These are phyloP conservation scores for Geoglossum cookeanum DNA, from an alignment of 2,329 filamentous ascomycete genomes.

Conservation along the genomic window DNA sequence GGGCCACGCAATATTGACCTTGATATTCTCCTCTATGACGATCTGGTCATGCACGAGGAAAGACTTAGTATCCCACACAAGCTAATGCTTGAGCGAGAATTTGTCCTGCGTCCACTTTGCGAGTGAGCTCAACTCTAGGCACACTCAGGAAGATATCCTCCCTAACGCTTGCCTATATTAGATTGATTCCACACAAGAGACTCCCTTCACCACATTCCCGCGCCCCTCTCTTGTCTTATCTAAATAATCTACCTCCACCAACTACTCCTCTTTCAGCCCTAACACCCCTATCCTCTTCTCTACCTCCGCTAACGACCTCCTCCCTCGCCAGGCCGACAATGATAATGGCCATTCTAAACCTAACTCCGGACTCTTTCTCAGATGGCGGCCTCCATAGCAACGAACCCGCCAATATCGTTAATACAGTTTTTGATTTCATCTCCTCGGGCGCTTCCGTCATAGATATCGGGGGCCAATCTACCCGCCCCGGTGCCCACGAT, in stretches of 20 bases:
- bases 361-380: slow-evolving; percentile 93
- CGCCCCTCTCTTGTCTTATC: slow-evolving; percentile 18
- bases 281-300: slow-evolving; percentile 20
- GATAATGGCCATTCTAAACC: slow-evolving; percentile 86
- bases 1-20: slow-evolving; percentile 88
- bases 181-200: slow-evolving; percentile 23
- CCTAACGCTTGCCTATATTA: slow-evolving; percentile 7
- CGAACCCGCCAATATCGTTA: slow-evolving; percentile 23
- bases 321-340: slow-evolving; percentile 41
- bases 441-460: slow-evolving; percentile 59
- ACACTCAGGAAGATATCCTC: slow-evolving; percentile 2
- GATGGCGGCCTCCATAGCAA: slow-evolving; percentile 55
- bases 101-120: slow-evolving; percentile 72
- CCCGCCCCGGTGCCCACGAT: slow-evolving; percentile 53
- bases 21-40: slow-evolving; percentile 71
- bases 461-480: slow-evolving; percentile 87
- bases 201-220: slow-evolving; percentile 16
- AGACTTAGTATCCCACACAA: slow-evolving; percentile 71
- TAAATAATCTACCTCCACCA: slow-evolving; percentile 18
- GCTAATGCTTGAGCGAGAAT: slow-evolving; percentile 76
- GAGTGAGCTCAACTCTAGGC: slow-evolving; percentile 34
- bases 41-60: slow-evolving; percentile 43
- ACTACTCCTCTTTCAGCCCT: slow-evolving; percentile 18
- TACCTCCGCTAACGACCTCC: slow-evolving; percentile 38
- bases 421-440: slow-evolving; percentile 32